Conservation (phyloP, 257 asterid genomes). For the Fraxinus americana region DNA sequence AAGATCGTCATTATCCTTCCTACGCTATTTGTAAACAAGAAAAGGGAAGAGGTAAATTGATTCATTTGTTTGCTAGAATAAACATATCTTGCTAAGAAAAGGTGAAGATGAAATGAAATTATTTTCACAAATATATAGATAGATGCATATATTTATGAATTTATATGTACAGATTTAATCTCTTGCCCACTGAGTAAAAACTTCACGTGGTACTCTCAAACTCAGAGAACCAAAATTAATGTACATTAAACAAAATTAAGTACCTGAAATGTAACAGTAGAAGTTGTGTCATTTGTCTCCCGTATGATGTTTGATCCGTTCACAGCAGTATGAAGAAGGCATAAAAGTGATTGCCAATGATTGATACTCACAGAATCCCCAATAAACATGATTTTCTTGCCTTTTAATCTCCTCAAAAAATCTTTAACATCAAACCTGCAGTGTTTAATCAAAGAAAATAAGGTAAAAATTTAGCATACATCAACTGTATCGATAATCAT, state of each 20-base stretch:
- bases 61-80: no score
- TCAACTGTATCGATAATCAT: no score
- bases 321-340: constrained; percentile 44
- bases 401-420: constrained; percentile 50
- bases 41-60: no score
- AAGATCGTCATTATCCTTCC: no score
- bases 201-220: no score
- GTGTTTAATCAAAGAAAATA: neutral
- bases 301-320: constrained; percentile 26
- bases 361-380: constrained; percentile 71
- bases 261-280: constrained; percentile 50
- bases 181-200: no score
- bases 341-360: constrained; percentile 54
- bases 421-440: constrained; percentile 55
- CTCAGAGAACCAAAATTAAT: no score
- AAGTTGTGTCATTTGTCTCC: neutral
- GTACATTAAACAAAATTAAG: neutral
- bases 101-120: neutral
- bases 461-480: neutral
- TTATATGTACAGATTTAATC: no score
- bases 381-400: constrained; percentile 58
- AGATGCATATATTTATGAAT: neutral
- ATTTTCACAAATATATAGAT: neutral
- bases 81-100: no score
- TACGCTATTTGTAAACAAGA: no score